Base-by-base conservation (phyloP, 306 rosid species). In the peach (Prunus persica) region DNA sequence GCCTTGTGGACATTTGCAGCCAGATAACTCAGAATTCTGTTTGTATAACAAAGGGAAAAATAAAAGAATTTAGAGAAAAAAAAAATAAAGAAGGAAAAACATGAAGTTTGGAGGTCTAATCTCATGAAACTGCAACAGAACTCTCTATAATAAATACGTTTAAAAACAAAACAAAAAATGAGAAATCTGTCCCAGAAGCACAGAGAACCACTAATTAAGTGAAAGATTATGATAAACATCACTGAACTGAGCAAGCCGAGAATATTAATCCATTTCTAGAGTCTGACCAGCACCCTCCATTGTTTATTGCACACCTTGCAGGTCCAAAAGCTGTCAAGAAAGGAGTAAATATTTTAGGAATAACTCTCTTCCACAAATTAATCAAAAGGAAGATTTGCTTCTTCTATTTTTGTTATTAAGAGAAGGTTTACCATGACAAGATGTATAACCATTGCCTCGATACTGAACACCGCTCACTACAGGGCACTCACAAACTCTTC, bases 201-300 rank as follows among this genome's bases (percentile, higher is more conserved):
- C 38, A 24, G 15, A 45, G 49, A 80, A 28, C 20, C 4, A 49
- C 24, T 47, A 72, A 30, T 18, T n/a, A 58, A 5, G 72, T 22
- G 45, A 10, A 69, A 81, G 82, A 78, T 58, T 22, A 58, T 76
- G 67, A 75, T 45, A 76, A 73, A 76, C 20, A 64, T 57, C 87
- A 92, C 99, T 88, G 78, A 94, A 95, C 99, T 89, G 92, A 92
- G 86, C 99, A 95, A 77, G 99, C 97, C 2, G 99, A 87, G 88
- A 81, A 81, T 67, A 84, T 69, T 10, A 76, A 47, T 76, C 76
- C 85, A 11, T 90, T 46, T 83, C 18, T 87, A 52, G 78, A 78
- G 19, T 87, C 96, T 30, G 91, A 88, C 99, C 99, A 95, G 81
- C 99, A 95, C 20, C 97, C 97, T 71, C 99, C 99, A 49, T 92